Conservation (phyloP, 2,329 filamentous ascomycete species). For the Zymoseptoria ardabiliae region DNA sequence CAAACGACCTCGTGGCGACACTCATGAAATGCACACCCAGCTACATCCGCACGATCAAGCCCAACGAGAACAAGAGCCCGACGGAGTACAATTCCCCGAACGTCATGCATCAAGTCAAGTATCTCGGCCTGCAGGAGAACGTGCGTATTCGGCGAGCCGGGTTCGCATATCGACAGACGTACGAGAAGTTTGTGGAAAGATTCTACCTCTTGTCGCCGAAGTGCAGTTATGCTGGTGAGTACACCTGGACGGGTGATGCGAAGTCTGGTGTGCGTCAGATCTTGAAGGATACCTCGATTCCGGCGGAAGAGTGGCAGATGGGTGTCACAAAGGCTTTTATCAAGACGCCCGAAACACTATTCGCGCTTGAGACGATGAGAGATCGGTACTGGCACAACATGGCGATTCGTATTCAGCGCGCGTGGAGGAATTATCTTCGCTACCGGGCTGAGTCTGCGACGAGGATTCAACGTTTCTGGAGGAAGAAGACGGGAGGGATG, state of each 20-base stretch:
- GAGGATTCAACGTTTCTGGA: constrained; percentile 91
- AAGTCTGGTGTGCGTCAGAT: constrained; percentile 87
- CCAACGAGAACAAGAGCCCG: constrained; percentile 96
- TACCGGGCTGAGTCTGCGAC: constrained; percentile 90
- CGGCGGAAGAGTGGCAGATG: constrained; percentile 92
- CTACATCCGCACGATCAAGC: constrained; percentile 98
- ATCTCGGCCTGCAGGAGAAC: constrained; percentile 98
- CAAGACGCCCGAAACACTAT: constrained; percentile 93
- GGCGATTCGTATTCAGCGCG: constrained; percentile 93
- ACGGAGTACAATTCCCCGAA: constrained; percentile 87
- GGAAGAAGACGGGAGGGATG: constrained; percentile 81
- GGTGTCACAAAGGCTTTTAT: constrained; percentile 96
- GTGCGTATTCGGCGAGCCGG: constrained; percentile 93
- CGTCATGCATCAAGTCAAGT: constrained; percentile 97
- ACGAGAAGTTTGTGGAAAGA: constrained; percentile 95
- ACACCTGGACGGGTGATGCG: constrained; percentile 86
- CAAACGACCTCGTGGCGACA: constrained; percentile 89
- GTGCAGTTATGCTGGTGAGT: constrained; percentile 93
- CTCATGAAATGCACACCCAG: constrained; percentile 96
- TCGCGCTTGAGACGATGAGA: constrained; percentile 94
- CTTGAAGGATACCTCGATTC: constrained; percentile 91
- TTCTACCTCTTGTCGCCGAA: constrained; percentile 94
- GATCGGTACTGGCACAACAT: constrained; percentile 99
- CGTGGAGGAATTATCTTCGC: constrained; percentile 91
- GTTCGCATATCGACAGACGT: constrained; percentile 93